Base-by-base conservation (phyloP, 192 early-diverging fungal species). In the Podila verticillata region DNA sequence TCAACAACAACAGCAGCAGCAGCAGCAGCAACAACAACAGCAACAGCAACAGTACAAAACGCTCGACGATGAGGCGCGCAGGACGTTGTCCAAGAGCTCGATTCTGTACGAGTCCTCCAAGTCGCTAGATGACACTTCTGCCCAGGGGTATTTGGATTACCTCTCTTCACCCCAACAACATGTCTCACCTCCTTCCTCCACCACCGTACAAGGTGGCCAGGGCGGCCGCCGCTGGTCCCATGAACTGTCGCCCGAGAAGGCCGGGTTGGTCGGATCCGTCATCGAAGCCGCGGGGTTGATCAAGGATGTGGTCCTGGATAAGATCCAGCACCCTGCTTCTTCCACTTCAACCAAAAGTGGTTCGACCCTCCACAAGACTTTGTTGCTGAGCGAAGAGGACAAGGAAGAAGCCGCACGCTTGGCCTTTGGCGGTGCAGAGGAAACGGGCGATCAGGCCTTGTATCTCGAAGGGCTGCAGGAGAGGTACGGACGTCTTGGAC, bases 221-320 rank as follows among this genome's bases (percentile, higher is more conserved):
- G 77, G 77, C 4, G 70, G 61, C 20, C 77, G 77, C 32, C 70
- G 61, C 8, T 80, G 77, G 77, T 80, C 77, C 2, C 77, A 80
- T 26, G 77, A 80, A 35, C 56, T 80, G 5, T 80, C 77, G 29
- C 77, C 77, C 44, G 77, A 80, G 29, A 80, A 80, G 31, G 77
- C 77, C 8, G 77, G 77, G 24, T 36, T 80, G 4, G 65, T 67
- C 5, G 75, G 75, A 4, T 62, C 75, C 0, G 65, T 66, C 5
- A 8, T 80, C 17, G 60, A 67, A 22, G 57, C 31, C 19, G 77
- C 77, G 17, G 77, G 77, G 3, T 30, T 80, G 12, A 22, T 80
- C 22, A 80, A 80, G 28, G 77, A 80, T 47, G 70, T 80, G 9
- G 61, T 80, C 35, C 36, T 80, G 19, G 77, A 80, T 70, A 80